Percentiles rank a stretch among this genome's conserved stretches.
phyloP scores from a whole-genome alignment of 495 filamentous ascomycete genomes.

The Lasiosphaeria ovina region DNA sequence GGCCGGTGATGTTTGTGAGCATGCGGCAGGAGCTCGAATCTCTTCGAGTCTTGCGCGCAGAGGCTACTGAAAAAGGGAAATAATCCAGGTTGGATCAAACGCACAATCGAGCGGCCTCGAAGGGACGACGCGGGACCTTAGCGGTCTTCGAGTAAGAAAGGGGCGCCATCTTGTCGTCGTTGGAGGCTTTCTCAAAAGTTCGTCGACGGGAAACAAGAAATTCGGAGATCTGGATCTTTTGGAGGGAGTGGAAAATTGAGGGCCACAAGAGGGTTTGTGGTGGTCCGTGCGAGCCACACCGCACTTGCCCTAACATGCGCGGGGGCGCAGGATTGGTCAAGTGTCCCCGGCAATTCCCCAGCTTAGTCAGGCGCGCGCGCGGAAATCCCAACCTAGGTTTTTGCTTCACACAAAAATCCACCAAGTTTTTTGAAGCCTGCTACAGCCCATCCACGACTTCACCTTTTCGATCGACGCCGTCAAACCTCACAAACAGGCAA shows the following conservation, averaged over 20 bases:
- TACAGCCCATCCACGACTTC: slow-evolving; percentile 35
- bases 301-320: slow-evolving; percentile 31
- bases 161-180: slow-evolving; percentile 51
- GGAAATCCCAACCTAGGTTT: slow-evolving; percentile 29
- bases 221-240: slow-evolving; percentile 9
- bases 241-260: slow-evolving; percentile 26
- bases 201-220: slow-evolving; percentile 23
- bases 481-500: slow-evolving; percentile 41
- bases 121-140: slow-evolving; percentile 83
- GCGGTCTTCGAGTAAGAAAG: slow-evolving; percentile 95
- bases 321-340: slow-evolving; percentile 6
- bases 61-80: slow-evolving; percentile 26
- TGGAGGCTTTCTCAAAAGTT: slow-evolving; percentile 34
- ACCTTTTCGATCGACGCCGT: slow-evolving; percentile 36
- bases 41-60: slow-evolving; percentile 18
- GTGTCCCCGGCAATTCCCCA: slow-evolving; percentile 3
- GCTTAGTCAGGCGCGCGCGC: slow-evolving; percentile 34
- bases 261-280: slow-evolving; percentile 40
- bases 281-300: slow-evolving; percentile 28
- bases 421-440: slow-evolving; percentile 32
- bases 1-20: slow-evolving; percentile 63
- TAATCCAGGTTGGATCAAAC: slow-evolving; percentile 28
- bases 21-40: slow-evolving; percentile 35
- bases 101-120: slow-evolving; percentile 98
- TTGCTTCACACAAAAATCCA: slow-evolving; percentile 33